Conservation (phyloP, 306 rosid genomes). For the Cercis canadensis region DNA sequence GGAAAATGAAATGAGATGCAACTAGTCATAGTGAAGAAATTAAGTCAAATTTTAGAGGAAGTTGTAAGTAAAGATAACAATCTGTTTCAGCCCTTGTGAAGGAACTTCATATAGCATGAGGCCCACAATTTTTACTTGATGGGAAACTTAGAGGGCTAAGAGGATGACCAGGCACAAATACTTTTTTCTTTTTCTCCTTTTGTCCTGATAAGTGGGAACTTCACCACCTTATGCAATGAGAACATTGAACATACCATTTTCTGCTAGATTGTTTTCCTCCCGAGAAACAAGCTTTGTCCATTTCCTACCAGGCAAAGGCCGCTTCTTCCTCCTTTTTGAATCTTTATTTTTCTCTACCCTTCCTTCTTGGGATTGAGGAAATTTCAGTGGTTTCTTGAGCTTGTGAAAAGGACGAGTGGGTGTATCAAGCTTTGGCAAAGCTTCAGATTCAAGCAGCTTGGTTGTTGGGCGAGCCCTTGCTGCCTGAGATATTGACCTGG, state of each 20-base stretch:
- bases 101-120: conserved; percentile 17
- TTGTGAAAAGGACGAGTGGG: conserved; percentile 83
- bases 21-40: too few species aligned
- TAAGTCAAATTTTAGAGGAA: too few species aligned
- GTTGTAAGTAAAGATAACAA: conserved; percentile 7
- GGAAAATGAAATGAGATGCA: too few species aligned
- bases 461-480: conserved; percentile 90
- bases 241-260: conserved; percentile 62
- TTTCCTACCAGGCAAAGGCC: conserved; percentile 88
- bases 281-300: conserved; percentile 73
- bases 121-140: conserved; percentile 10
- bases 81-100: conserved; percentile 16
- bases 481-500: conserved; percentile 71
- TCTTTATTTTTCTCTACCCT: conserved; percentile 45
- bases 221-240: conserved; percentile 20
- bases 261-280: conserved; percentile 59
- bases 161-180: neutral
- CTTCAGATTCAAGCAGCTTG: conserved; percentile 73
- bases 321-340: conserved; percentile 55
- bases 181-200: neutral
- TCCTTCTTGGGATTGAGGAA: conserved; percentile 50
- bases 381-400: conserved; percentile 60
- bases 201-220: conserved; percentile 28
- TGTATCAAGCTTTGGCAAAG: conserved; percentile 82
- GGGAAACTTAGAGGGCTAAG: conserved; percentile 18